Evolutionary conservation across 768 basidiomycete species (phyloP).

Genomic region (Favolaschia claudopus): DNA sequence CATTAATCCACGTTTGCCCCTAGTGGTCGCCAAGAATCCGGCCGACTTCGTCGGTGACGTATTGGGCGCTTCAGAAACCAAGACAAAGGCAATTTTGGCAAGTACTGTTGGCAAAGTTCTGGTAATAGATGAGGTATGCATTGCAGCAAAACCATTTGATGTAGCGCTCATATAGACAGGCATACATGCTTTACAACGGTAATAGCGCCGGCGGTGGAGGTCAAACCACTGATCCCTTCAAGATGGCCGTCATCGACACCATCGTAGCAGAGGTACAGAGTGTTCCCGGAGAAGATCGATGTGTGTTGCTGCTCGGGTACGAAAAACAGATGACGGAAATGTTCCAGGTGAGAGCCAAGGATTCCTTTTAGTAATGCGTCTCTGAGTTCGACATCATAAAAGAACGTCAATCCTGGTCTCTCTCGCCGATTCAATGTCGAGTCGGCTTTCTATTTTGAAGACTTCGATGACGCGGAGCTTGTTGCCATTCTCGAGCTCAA

Average conservation of each 20-base stretch:
- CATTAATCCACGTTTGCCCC: no score
- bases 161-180: conserved; percentile 48
- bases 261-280: conserved; percentile 79
- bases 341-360: conserved; percentile 71
- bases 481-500: conserved; percentile 61
- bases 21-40: conserved; percentile 74
- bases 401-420: conserved; percentile 78
- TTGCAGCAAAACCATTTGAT: background rate
- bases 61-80: conserved; percentile 66
- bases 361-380: background rate
- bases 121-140: conserved; percentile 70
- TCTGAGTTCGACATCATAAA: background rate
- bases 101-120: conserved; percentile 70
- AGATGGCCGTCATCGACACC: conserved; percentile 76
- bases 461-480: conserved; percentile 64
- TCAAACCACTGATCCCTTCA: conserved; percentile 57
- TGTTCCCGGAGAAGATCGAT: conserved; percentile 72
- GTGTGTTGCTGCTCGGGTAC: conserved; percentile 71
- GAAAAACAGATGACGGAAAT: conserved; percentile 73
- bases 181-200: conserved; percentile 73
- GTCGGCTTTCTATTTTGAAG: conserved; percentile 72
- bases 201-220: conserved; percentile 33
- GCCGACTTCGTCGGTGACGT: conserved; percentile 70
- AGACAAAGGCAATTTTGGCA: conserved; percentile 69
- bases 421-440: conserved; percentile 73